These are phyloP conservation scores for Thelephora ganbajun DNA, from an alignment of 768 basidiomycete genomes.

Conservation along the genomic window DNA sequence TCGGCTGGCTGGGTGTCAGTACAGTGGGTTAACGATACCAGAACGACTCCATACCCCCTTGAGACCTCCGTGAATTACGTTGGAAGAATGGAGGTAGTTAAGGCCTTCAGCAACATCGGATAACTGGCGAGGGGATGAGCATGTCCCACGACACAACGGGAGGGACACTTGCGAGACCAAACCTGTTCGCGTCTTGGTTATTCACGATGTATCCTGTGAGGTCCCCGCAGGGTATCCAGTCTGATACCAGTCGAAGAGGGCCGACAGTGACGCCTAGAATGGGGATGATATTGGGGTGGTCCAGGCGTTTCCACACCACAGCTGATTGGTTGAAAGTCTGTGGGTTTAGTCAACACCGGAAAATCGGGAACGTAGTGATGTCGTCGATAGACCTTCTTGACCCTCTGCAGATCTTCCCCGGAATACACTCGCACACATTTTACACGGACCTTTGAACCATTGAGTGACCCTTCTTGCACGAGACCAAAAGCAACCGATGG, in stretches of 20 bases:
- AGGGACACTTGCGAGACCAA: no score
- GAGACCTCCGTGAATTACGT: neutral
- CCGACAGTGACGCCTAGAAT: constrained; percentile 6
- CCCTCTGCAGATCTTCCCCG: neutral
- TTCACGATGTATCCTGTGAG: no score
- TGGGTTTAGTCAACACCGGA: neutral
- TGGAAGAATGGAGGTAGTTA: neutral
- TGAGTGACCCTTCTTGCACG: neutral
- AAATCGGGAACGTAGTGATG: no score
- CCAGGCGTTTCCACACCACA: constrained; percentile 8
- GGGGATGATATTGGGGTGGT: no score
- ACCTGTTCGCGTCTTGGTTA: no score
- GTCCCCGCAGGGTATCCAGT: constrained; percentile 2
- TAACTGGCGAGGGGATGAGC: neutral
- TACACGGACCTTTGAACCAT: neutral
- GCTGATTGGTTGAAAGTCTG: constrained; percentile 6
- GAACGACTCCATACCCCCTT: neutral
- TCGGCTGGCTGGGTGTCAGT: no score
- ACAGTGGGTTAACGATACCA: neutral
- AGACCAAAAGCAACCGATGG: neutral
- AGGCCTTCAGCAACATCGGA: no score
- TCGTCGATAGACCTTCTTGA: neutral
- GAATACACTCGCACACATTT: neutral
- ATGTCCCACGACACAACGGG: neutral
- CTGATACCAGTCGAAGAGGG: constrained; percentile 1